A percentile compares a stretch with the other conserved stretches of the same genome.
phyloP scores from a whole-genome alignment of 495 filamentous ascomycete genomes.

The Lophium mytilinum region DNA sequence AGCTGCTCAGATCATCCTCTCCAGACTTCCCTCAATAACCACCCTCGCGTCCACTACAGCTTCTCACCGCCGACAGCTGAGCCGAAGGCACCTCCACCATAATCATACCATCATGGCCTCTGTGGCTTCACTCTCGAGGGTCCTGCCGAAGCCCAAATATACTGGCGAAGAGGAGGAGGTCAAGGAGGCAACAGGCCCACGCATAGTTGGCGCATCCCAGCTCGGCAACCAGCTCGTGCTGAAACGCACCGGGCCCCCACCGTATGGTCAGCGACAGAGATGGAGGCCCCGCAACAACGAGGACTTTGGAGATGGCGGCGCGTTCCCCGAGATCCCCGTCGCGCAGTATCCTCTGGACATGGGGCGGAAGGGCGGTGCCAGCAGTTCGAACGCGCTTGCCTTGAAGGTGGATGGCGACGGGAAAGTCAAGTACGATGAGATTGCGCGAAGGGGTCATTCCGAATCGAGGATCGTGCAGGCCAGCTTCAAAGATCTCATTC shows the following conservation, averaged over 20 bases:
- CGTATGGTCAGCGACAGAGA: slow-evolving; percentile 74
- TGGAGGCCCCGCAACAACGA: slow-evolving; percentile 81
- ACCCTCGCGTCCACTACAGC: not conserved
- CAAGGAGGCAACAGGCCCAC: slow-evolving; percentile 65
- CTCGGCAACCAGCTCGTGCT: slow-evolving; percentile 83
- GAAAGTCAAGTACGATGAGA: slow-evolving; percentile 93
- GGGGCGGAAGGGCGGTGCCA: slow-evolving; percentile 66
- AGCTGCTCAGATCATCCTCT: no score
- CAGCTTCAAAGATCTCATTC: slow-evolving; percentile 94
- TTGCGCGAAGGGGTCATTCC: slow-evolving; percentile 82
- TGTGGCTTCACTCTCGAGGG: slow-evolving; percentile 62
- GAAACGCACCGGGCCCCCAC: slow-evolving; percentile 74
- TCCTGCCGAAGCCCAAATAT: slow-evolving; percentile 85
- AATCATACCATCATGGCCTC: slow-evolving; percentile 15
- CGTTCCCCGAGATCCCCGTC: slow-evolving; percentile 88
- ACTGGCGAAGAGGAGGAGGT: slow-evolving; percentile 78
- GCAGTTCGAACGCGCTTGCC: slow-evolving; percentile 77
- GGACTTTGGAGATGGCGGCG: slow-evolving; percentile 93
- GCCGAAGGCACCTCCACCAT: not conserved
- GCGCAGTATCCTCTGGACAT: slow-evolving; percentile 94
- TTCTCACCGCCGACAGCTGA: not conserved
- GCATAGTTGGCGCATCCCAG: slow-evolving; percentile 67
- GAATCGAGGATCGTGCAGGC: slow-evolving; percentile 82
- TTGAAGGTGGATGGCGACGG: slow-evolving; percentile 86
- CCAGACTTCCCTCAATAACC: no score